A percentile compares a stretch with the other conserved stretches of the same genome.
These are phyloP conservation scores for Tanacetum coccineum DNA, from an alignment of 129 eudicot genomes.

Conservation along the genomic window DNA sequence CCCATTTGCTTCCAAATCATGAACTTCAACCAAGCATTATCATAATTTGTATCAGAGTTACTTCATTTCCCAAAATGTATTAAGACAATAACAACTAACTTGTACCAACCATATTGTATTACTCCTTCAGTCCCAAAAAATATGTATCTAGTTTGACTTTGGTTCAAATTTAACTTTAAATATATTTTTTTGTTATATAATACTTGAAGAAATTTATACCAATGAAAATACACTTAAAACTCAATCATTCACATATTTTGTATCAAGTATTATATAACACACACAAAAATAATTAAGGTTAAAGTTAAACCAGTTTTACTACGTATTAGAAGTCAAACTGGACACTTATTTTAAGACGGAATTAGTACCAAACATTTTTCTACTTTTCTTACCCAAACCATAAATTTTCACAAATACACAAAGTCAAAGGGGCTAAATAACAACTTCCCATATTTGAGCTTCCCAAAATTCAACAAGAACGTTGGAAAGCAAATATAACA, in stretches of 20 bases:
- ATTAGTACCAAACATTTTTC: neutral
- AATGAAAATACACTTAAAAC: no score
- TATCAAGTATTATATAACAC: no score
- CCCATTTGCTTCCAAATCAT: neutral
- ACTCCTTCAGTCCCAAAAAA: no score
- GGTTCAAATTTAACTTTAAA: no score
- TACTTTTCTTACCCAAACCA: neutral
- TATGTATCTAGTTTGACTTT: no score
- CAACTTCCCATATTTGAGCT: neutral
- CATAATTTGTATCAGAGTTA: neutral
- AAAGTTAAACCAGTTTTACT: no score
- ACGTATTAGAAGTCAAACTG: no score
- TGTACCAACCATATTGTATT: neutral
- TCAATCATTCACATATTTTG: no score
- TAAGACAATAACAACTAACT: neutral
- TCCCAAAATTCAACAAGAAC: slow-evolving; percentile 56
- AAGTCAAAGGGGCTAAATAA: slow-evolving; percentile 18
- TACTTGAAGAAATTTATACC: no score
- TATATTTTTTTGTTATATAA: no score
- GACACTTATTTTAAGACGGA: no score
- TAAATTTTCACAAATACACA: neutral
- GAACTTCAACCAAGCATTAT: neutral
- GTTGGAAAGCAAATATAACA: slow-evolving; percentile 41
- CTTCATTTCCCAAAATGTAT: neutral
- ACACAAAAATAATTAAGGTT: no score